Conservation (phyloP, 179 eudicot genomes). For the Carnegiea gigantea region DNA sequence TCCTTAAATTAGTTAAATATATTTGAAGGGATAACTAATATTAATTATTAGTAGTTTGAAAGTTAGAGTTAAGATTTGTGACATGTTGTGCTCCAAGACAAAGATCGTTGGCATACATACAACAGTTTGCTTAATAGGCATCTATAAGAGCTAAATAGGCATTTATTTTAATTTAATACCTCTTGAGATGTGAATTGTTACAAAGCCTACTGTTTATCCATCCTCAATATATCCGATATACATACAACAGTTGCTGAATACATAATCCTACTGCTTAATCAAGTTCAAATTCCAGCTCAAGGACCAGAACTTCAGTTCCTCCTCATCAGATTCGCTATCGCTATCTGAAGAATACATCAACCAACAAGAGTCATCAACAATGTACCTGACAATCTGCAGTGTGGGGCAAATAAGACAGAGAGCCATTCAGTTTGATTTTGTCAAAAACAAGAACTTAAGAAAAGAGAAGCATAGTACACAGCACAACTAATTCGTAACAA, state of each 20-base stretch:
- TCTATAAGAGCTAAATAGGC: no score
- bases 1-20: neutral
- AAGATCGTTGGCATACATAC: no score
- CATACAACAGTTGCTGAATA: neutral
- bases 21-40: neutral
- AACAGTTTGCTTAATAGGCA: no score
- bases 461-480: no score
- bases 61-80: no score
- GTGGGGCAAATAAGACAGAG: neutral
- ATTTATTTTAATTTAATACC: no score
- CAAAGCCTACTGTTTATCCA: no score
- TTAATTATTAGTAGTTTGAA: no score
- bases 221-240: neutral
- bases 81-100: no score
- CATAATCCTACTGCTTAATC: conserved; percentile 14
- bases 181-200: no score
- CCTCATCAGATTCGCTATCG: conserved; percentile 60
- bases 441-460: neutral
- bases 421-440: neutral
- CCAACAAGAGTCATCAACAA: conserved; percentile 36
- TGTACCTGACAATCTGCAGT: conserved; percentile 60
- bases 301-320: conserved; percentile 43
- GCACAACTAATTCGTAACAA: no score
- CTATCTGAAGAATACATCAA: conserved; percentile 45
- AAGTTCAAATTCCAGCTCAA: conserved; percentile 21